Conservation (phyloP, 306 rosid genomes). For the Prosopis cineraria region DNA sequence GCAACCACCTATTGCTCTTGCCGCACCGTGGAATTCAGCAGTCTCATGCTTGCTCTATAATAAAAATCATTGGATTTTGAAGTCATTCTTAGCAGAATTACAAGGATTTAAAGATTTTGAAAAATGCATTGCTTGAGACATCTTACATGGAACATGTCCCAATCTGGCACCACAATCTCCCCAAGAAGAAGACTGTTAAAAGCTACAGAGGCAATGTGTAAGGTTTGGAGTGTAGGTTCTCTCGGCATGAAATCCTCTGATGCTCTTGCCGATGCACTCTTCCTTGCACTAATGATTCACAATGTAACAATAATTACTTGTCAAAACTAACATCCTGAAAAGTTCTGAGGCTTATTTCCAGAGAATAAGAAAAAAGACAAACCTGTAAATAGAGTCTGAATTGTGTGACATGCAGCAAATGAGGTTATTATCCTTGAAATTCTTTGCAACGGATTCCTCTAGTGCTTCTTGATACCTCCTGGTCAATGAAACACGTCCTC, state of each 20-base stretch:
- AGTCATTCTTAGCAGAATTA: conserved; percentile 4
- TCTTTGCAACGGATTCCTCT: conserved; percentile 56
- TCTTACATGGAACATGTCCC: conserved; percentile 85
- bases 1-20: conserved; percentile 86
- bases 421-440: conserved; percentile 57
- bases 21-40: conserved; percentile 81
- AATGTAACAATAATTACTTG: background rate
- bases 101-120: background rate
- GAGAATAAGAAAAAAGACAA: conserved; percentile 13
- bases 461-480: conserved; percentile 64
- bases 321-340: conserved; percentile 18
- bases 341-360: conserved; percentile 12
- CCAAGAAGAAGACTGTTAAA: conserved; percentile 77
- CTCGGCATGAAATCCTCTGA: conserved; percentile 85
- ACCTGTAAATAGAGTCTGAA: conserved; percentile 73
- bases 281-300: conserved; percentile 53
- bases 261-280: conserved; percentile 68
- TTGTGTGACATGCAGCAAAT: conserved; percentile 73
- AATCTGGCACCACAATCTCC: conserved; percentile 75
- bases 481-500: conserved; percentile 65
- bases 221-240: conserved; percentile 73
- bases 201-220: conserved; percentile 71
- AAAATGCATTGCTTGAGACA: conserved; percentile 9
- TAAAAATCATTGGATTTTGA: background rate
- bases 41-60: conserved; percentile 71